Evolutionary conservation across 441 rosid genomes (phyloP), one percentile per base, ranked within the genome.

Genomic region (Theobroma grandiflorum): DNA sequence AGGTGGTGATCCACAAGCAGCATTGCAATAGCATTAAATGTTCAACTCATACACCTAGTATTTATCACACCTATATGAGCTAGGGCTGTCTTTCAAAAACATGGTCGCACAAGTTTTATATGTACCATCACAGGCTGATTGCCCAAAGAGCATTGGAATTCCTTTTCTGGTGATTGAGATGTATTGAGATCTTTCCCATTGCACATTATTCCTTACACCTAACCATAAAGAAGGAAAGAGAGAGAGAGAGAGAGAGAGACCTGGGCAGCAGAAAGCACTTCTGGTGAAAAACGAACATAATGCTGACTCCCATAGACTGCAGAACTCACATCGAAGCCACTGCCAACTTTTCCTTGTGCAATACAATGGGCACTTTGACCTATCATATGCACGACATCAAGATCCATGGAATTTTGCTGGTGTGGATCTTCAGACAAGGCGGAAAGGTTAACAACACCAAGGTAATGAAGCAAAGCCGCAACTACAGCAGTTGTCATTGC

Each of bases 271-370:
- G 99, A 91, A 81, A 97, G 86, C 84, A 92, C 92, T 84, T 92
- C 93, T 40, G 99, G 96, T 68, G 99, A 97, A 85, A 97, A 97
- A 63, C 99, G 96, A 69, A 97, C 91, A 81, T 97, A 97, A 6
- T 93, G 92, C 72, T 94, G 99, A 82, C 99, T 97, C 72, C 99
- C 99, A 86, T 92, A 97, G 74, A 97, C 99, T 18, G 98, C 99
- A 87, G 96, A 92, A 84, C 99, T 93, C 80, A 97, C 98, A 91
- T 97, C 99, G 84, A 95, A 95, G 62, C 99, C 99, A 87, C 99
- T 96, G 77, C 99, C 99, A 65, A 97, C 95, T 86, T 97, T 94
- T 79, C 99, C 99, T 92, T 94, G 99, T 43, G 99, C 98, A 75
- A 97, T 89, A 86, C 99, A 95, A 58, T 97, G 99, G 55, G 99